Evolutionary conservation across 768 basidiomycete genomes (phyloP), one percentile per base, ranked within the genome.

Genomic region (Trametes cinnabarina): DNA sequence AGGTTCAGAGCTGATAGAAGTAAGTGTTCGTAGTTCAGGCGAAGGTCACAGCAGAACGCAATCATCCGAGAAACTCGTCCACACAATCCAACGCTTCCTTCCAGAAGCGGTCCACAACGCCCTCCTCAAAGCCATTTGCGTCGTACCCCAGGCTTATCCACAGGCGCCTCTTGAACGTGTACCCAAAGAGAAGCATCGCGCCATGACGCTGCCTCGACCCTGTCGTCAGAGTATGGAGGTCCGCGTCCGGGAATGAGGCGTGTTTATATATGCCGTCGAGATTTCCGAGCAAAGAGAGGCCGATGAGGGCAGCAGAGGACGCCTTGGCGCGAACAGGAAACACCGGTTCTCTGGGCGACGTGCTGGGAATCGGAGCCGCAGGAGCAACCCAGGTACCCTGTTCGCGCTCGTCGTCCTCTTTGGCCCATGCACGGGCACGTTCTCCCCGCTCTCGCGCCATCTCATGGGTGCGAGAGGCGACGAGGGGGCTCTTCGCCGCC

Each of bases 71-170:
- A 56, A 88, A 80, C 63, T 88, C 84, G 34, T 84, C 77, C 3
- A 88, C 78, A 20, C 79, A 79, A 0, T 65, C 66, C 44, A 84
- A 63, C 9, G 87, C 72, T 62, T 84, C 82, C 20, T 71, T 67
- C 90, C 91, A 93, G 73, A 89, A 92, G 25, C 62, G 61, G 50
- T 85, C 79, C 23, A 92, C 83, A 3, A 76, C 73, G 1, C 77
- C 82, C 39, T 77, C 74, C 26, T 86, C 81, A 67, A 90, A 91
- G 0, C 88, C 90, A 66, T 88, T 88, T 62, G 80, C 76, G 66
- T 93, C 92, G 68, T 90, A 92, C 0, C 89, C 88, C 28, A 93
- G 75, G 62, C 86, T 90, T 34, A 93, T 67, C 88, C 88, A 92
- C 17, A 94, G 71, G 71, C 84, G 86, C 7, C 85, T 86, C 20